These are phyloP conservation scores for Acanthamoeba quina DNA, from an alignment of 208 protist genomes.

Conservation along the genomic window DNA sequence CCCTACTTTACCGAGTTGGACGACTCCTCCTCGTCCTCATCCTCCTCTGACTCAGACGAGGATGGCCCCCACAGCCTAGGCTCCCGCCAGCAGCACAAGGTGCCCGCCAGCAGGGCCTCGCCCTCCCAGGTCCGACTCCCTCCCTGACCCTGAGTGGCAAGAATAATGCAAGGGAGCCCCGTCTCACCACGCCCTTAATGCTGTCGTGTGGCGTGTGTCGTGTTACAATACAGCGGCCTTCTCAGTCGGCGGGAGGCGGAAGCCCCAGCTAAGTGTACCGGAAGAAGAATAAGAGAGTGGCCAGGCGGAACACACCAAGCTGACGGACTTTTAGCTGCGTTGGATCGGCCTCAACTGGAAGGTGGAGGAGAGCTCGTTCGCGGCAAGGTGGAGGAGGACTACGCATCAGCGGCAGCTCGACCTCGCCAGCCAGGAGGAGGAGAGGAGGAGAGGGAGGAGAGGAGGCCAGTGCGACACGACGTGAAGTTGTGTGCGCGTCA, in stretches of 20 bases:
- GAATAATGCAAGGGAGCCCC: too few species aligned
- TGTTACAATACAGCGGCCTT: too few species aligned
- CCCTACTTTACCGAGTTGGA: conserved; percentile 52
- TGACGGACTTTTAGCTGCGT: background rate
- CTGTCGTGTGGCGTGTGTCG: too few species aligned
- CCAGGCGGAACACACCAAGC: background rate
- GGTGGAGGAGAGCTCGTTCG: conserved; percentile 7
- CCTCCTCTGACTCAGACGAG: background rate
- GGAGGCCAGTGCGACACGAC: too few species aligned
- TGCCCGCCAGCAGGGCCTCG: too few species aligned
- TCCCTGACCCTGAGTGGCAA: too few species aligned
- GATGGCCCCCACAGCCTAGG: background rate
- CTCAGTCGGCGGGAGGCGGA: too few species aligned
- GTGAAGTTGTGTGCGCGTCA: too few species aligned
- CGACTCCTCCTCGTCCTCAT: background rate
- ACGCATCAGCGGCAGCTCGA: background rate
- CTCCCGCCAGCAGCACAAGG: background rate
- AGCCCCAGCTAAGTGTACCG: background rate
- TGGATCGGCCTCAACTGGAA: background rate
- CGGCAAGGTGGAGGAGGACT: background rate
- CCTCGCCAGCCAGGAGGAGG: background rate
- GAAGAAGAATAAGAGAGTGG: too few species aligned
- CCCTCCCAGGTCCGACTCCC: too few species aligned
- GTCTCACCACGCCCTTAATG: too few species aligned
- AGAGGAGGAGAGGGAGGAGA: too few species aligned